A percentile compares a stretch with the other conserved stretches of the same genome.
phyloP scores from a whole-genome alignment of 495 filamentous ascomycete species.

The Lichenothelia convexa region DNA sequence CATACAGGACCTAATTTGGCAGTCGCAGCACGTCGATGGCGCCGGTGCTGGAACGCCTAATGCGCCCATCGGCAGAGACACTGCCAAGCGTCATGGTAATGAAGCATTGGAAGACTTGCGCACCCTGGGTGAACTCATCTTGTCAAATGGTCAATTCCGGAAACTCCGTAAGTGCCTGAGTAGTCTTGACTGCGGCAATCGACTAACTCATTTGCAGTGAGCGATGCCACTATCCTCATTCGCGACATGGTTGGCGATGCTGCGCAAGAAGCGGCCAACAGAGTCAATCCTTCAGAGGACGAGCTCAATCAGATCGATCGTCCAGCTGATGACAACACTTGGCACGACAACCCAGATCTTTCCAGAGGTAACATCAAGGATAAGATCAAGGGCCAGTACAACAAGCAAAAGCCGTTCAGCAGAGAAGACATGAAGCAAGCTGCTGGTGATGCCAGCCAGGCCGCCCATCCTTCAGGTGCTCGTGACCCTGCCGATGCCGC shows the following conservation, averaged over 20 bases:
- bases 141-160: constrained; percentile 92
- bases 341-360: constrained; percentile 78
- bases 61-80: constrained; percentile 53
- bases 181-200: not conserved
- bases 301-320: constrained; percentile 58
- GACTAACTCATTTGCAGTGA: constrained; percentile 38
- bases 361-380: constrained; percentile 50
- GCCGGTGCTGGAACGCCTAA: constrained; percentile 36
- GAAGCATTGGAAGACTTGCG: constrained; percentile 70
- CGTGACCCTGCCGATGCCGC: constrained; percentile 32
- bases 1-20: constrained; percentile 92
- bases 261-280: constrained; percentile 61
- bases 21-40: constrained; percentile 54
- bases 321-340: constrained; percentile 74
- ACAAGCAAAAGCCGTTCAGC: constrained; percentile 40
- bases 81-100: constrained; percentile 62
- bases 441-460: constrained; percentile 35
- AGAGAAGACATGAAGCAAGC: constrained; percentile 35
- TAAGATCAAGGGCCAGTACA: constrained; percentile 41
- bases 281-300: constrained; percentile 63
- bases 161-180: constrained; percentile 54
- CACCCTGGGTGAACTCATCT: constrained; percentile 70
- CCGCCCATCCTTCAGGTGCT: constrained; percentile 30
- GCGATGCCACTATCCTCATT: constrained; percentile 63
- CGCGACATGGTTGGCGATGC: constrained; percentile 85